A percentile compares a stretch with the other conserved stretches of the same genome.
These are phyloP conservation scores for Vigna radiata DNA, from an alignment of 306 rosid species.

Conservation along the genomic window DNA sequence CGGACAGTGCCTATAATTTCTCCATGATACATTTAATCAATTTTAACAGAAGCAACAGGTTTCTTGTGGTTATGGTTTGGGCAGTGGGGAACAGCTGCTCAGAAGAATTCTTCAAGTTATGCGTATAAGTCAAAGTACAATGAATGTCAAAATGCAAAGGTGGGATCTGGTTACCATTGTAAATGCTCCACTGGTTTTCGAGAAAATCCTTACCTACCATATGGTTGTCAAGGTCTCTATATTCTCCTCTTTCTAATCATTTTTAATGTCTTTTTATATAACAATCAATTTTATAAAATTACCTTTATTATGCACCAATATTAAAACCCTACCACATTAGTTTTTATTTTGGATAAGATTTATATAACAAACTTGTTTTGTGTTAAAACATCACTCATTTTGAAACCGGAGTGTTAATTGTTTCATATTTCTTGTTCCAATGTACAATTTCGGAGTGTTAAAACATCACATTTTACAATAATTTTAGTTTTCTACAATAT, in stretches of 20 bases:
- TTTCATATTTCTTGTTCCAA: neutral
- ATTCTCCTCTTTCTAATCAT: neutral
- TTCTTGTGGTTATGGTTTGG: constrained; percentile 45
- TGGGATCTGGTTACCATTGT: constrained; percentile 43
- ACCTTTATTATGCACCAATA: neutral
- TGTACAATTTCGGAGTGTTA: neutral
- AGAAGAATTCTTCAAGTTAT: neutral
- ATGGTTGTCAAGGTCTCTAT: constrained; percentile 10
- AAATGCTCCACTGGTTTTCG: constrained; percentile 4
- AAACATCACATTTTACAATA: no score
- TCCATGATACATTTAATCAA: neutral
- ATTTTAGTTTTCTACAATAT: no score
- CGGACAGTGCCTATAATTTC: neutral
- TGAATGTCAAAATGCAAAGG: neutral
- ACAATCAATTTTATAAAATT: neutral
- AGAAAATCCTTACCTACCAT: constrained; percentile 23
- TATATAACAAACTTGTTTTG: neutral
- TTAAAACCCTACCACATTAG: neutral
- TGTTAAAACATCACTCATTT: neutral
- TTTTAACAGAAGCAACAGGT: neutral
- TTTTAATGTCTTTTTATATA: neutral
- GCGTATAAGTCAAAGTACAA: constrained; percentile 28
- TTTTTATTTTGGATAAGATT: neutral
- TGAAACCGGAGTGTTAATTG: no score
- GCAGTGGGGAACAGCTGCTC: constrained; percentile 27